phyloP scores from a whole-genome alignment of 2,329 filamentous ascomycete genomes.

The Colletotrichum noveboracense region DNA sequence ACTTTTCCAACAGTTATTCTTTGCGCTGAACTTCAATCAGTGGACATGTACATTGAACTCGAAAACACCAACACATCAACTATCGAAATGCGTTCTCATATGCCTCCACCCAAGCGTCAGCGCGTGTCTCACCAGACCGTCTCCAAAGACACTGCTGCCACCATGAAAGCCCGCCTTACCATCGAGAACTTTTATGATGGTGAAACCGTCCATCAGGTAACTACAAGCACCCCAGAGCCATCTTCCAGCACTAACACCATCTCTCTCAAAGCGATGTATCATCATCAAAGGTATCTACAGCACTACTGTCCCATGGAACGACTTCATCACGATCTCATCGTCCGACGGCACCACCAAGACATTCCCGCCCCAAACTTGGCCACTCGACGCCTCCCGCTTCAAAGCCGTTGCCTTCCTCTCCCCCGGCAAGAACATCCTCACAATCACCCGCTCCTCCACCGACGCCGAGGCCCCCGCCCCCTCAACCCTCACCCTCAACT shows the following conservation, averaged over 20 bases:
- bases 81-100: neutral
- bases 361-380: constrained; percentile 14
- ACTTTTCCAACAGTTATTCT: accelerated
- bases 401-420: constrained; percentile 9
- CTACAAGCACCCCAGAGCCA: neutral
- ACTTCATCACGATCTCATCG: neutral
- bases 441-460: neutral
- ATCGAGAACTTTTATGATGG: neutral
- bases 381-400: neutral
- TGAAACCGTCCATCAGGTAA: constrained; percentile 8
- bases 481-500: constrained; percentile 34
- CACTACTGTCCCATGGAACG: neutral
- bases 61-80: neutral
- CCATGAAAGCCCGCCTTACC: neutral
- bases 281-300: neutral
- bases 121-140: neutral
- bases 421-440: neutral
- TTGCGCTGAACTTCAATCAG: accelerated
- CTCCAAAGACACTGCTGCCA: neutral
- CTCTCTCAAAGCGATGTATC: neutral
- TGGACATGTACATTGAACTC: neutral
- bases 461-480: neutral
- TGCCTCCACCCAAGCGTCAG: neutral
- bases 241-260: neutral
- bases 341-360: neutral